These are phyloP conservation scores for Ilyonectria destructans DNA, from an alignment of 2,329 filamentous ascomycete genomes.

Conservation along the genomic window DNA sequence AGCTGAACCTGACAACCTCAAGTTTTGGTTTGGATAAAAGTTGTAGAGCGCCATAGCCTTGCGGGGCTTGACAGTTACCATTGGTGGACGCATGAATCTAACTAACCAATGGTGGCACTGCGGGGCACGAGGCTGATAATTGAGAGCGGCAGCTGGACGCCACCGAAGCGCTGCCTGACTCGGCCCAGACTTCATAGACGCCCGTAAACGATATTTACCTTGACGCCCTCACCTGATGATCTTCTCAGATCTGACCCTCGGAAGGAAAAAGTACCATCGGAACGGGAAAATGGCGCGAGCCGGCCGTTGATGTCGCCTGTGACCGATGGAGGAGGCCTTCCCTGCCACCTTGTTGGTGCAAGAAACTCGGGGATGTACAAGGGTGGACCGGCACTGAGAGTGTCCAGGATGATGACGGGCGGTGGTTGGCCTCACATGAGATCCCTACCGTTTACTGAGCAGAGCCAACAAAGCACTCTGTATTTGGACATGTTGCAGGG, in stretches of 20 bases:
- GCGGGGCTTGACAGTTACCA: conserved; percentile 13
- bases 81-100: not conserved
- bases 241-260: not conserved
- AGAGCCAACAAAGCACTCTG: conserved; percentile 15
- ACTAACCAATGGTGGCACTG: conserved; percentile 31
- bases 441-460: conserved; percentile 6
- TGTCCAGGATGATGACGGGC: conserved; percentile 13
- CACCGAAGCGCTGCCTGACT: not conserved
- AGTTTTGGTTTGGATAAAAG: conserved; percentile 42
- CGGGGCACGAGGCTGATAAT: conserved; percentile 40
- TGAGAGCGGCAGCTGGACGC: not conserved
- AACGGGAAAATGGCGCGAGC: conserved; percentile 18
- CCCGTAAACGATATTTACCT: not conserved
- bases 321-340: conserved; percentile 7
- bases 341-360: conserved; percentile 22
- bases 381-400: conserved; percentile 22
- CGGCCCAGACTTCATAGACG: conserved; percentile 3
- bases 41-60: conserved; percentile 48
- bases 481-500: not conserved
- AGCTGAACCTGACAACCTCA: conserved; percentile 5
- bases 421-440: conserved; percentile 10
- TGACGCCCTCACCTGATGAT: conserved; percentile 19
- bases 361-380: conserved; percentile 10
- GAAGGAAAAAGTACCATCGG: conserved; percentile 2
- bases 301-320: conserved; percentile 2